Conservation (phyloP, 371 early-diverging fungal genomes). For the Nematocida ausubeli region DNA sequence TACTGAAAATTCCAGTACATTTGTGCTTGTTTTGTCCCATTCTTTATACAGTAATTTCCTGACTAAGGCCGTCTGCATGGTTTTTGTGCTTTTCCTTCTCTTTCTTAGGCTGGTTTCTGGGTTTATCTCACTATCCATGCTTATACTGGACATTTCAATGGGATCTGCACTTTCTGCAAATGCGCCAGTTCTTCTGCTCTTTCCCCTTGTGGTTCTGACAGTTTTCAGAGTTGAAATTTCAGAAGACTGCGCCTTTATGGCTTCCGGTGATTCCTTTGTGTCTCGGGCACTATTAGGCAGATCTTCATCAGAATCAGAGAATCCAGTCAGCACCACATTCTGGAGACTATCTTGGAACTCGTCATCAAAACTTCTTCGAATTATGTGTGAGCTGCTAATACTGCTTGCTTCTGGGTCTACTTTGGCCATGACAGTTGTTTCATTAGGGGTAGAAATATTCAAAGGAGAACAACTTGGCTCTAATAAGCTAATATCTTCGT, state of each 20-base stretch:
- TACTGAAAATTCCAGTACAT: not conserved
- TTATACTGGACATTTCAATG: not conserved
- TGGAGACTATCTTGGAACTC: slow-evolving; percentile 18
- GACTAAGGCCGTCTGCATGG: not conserved
- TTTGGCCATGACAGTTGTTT: not conserved
- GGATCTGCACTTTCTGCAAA: no score
- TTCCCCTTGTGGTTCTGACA: not conserved
- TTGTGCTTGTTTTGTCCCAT: not conserved
- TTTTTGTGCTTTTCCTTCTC: not conserved
- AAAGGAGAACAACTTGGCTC: not conserved
- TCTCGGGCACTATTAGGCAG: not conserved
- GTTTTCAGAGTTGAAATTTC: no score
- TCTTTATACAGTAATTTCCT: not conserved
- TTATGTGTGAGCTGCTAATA: not conserved
- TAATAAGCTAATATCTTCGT: slow-evolving; percentile 20
- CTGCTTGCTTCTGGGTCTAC: not conserved
- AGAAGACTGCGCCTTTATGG: no score
- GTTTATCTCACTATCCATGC: not conserved
- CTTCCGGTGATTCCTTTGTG: not conserved
- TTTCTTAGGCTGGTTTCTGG: no score
- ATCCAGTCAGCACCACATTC: slow-evolving; percentile 8
- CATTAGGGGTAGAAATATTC: not conserved
- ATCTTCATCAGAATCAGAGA: slow-evolving; percentile 20
- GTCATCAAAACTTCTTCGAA: slow-evolving; percentile 13
- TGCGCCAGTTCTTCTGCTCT: not conserved